Base-by-base conservation (phyloP, 208 protist genomes). In the Wallacemonas sp. region DNA sequence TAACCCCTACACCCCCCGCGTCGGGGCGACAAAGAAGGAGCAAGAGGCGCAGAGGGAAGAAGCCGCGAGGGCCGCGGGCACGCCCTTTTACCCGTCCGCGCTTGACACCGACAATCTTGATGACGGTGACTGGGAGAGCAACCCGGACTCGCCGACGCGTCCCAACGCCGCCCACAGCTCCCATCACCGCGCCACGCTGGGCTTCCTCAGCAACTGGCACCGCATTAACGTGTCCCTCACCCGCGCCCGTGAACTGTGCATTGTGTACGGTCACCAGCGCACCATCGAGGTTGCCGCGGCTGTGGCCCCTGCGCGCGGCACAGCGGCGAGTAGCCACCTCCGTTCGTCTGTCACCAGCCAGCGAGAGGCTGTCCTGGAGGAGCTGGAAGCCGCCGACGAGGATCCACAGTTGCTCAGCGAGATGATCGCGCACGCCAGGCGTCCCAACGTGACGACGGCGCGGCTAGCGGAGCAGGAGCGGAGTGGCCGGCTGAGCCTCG, bases 171-270 rank as follows among this genome's bases (percentile, higher is more conserved):
- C 24, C 24, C 45, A 53, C 10, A 19, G 45, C 6, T 17, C 30
- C 12, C 50, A 57, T 19, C 50, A 57, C 34, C 63, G 58, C 34
- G 61, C 60, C 29, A 66, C 68, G 21, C 70, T 98, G 9, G 96
- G 95, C 10, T 98, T 98, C 66, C 62, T 98, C 13, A 76, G 68
- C 10, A 92, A 98, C 57, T 76, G 74, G 60, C 80, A 92, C 58
- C 85, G 96, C 60, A 78, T 97, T 36, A 98, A 98, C 76, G 96
- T 98, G 15, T 71, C 92, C 22, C 81, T 98, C 46, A 98, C 96
- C n/a, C 76, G 96, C 12, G 88, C 91, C 27, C 76, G 79, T 69
- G 86, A 93, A 33, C 63, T 93, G 36, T 93, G 89, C 60, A 34
- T 95, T 13, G 79, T 94, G 46, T 87, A 93, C 55, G 89, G 80